Percentiles rank a stretch among this genome's conserved stretches.
Evolutionary conservation across 1,139 yeast genomes (phyloP).

Genomic region (Diutina neorugosa): DNA sequence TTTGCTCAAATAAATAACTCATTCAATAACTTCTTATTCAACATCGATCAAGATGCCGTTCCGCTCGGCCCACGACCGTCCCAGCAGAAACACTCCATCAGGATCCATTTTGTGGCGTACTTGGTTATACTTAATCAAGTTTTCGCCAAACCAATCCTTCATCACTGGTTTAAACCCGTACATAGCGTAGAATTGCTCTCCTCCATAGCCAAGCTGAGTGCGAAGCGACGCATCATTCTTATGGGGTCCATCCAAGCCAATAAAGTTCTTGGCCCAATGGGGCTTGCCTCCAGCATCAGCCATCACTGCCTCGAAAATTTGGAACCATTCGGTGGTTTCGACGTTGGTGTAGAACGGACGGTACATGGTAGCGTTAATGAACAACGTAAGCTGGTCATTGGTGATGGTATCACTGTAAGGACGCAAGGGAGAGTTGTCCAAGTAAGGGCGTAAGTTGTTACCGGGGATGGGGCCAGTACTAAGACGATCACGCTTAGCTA

Average conservation of each 20-base stretch:
- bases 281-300: conserved; percentile 82
- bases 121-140: conserved; percentile 44
- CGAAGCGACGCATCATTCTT: conserved; percentile 25
- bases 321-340: conserved; percentile 72
- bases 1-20: background rate
- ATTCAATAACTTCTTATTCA: background rate
- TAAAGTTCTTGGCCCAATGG: conserved; percentile 98
- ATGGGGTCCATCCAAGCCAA: conserved; percentile 44
- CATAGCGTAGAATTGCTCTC: conserved; percentile 59
- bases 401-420: conserved; percentile 29
- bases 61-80: conserved; percentile 65
- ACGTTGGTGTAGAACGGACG: conserved; percentile 77
- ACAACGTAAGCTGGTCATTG: conserved; percentile 71
- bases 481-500: conserved; percentile 22
- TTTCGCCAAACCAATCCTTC: conserved; percentile 72
- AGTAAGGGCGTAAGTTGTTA: conserved; percentile 64
- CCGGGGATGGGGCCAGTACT: conserved; percentile 73
- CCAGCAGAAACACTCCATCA: conserved; percentile 65
- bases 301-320: conserved; percentile 68
- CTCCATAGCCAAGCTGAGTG: conserved; percentile 29
- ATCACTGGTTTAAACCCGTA: conserved; percentile 63
- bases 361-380: conserved; percentile 90
- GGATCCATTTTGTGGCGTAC: conserved; percentile 68
- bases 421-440: conserved; percentile 63
- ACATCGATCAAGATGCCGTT: conserved; percentile 37